A percentile compares a stretch with the other conserved stretches of the same genome.
These are phyloP conservation scores for Tuber magnatum DNA, from an alignment of 495 filamentous ascomycete genomes.

Conservation along the genomic window DNA sequence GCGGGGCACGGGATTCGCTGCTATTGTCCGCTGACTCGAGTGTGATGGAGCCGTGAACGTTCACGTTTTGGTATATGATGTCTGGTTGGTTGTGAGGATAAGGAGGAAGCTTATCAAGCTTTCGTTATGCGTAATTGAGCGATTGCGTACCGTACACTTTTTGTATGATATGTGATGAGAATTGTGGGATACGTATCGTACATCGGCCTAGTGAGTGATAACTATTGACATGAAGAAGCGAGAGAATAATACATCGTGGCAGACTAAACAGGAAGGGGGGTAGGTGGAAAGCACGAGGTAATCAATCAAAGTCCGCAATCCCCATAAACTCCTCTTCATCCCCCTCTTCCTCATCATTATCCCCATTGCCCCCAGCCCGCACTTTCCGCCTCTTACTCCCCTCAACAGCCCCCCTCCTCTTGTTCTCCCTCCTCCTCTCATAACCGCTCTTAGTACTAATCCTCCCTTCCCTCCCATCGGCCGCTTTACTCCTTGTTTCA, in stretches of 20 bases:
- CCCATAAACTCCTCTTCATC: constrained; percentile 42
- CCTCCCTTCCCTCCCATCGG: constrained; percentile 45
- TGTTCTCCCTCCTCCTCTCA: constrained; percentile 71
- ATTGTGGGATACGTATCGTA: background rate
- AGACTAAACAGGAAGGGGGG: background rate
- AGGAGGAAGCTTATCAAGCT: no score
- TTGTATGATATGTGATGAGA: background rate
- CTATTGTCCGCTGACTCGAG: no score
- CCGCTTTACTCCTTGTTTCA: constrained; percentile 56
- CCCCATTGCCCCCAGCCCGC: constrained; percentile 41
- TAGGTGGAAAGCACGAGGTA: background rate
- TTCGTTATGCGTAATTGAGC: background rate
- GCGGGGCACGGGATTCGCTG: no score
- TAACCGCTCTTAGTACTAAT: constrained; percentile 93
- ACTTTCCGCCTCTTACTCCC: constrained; percentile 60
- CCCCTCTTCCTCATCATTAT: constrained; percentile 34
- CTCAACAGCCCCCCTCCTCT: constrained; percentile 61
- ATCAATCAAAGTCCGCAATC: constrained; percentile 21
- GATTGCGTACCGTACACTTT: background rate
- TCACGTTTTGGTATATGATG: no score
- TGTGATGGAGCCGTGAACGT: no score
- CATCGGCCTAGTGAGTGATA: background rate
- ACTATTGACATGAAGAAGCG: background rate
- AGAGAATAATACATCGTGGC: background rate
- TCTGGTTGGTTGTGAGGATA: no score